Evolutionary conservation across 2,329 filamentous ascomycete genomes (phyloP).

Genomic region (Aspergillus pseudoviridinutans): DNA sequence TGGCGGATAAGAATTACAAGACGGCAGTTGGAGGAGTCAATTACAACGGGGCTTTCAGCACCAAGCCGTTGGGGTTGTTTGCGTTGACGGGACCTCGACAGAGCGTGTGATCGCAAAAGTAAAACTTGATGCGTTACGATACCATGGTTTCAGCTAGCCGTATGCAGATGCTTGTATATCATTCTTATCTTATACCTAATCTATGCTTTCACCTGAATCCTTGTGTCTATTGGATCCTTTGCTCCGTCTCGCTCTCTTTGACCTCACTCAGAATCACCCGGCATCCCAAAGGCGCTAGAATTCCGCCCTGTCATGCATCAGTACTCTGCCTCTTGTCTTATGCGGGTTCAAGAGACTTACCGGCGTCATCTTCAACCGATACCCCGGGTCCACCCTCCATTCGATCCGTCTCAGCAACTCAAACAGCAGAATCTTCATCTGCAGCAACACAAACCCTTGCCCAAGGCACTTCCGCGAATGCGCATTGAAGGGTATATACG

Average conservation of each 20-base stretch:
- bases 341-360: conserved; percentile 12
- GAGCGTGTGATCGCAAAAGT: background rate
- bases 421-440: conserved; percentile 23
- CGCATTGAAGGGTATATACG: conserved; percentile 30
- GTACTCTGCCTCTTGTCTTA: background rate
- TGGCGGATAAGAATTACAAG: conserved; percentile 52
- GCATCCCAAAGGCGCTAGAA: conserved; percentile 21
- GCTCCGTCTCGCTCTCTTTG: background rate
- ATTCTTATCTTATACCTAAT: background rate
- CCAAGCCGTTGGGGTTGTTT: conserved; percentile 46
- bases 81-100: conserved; percentile 11
- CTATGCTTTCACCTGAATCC: background rate
- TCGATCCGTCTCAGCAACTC: conserved; percentile 17
- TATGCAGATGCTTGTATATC: background rate
- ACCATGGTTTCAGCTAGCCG: background rate
- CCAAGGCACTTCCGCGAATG: conserved; percentile 27
- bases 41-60: conserved; percentile 52
- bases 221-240: background rate
- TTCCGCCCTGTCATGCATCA: conserved; percentile 18
- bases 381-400: conserved; percentile 20
- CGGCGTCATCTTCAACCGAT: conserved; percentile 23
- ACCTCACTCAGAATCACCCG: conserved; percentile 5
- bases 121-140: background rate
- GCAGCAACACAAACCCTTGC: conserved; percentile 26
- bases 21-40: conserved; percentile 26